phyloP scores from a whole-genome alignment of 345 rosid genomes.

The Eucalyptus sp. region DNA sequence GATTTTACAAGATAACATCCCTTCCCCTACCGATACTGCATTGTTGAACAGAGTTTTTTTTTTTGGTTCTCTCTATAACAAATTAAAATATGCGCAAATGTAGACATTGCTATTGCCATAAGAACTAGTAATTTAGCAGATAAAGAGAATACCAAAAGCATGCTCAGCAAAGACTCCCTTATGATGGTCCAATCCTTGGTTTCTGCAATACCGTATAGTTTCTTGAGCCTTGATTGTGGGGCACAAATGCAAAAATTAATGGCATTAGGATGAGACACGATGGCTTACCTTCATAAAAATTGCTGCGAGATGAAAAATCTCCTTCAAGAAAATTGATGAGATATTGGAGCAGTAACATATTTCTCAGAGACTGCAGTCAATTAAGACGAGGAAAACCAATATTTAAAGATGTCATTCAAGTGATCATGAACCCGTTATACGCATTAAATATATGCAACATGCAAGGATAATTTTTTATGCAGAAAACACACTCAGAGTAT shows the following conservation, averaged over 20 bases:
- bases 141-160: slow-evolving; percentile 49
- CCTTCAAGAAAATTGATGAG: slow-evolving; percentile 54
- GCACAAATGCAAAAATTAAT: not conserved
- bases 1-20: not conserved
- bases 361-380: slow-evolving; percentile 39
- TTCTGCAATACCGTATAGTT: slow-evolving; percentile 28
- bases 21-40: not conserved
- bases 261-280: not conserved
- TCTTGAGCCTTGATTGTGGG: not conserved
- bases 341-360: slow-evolving; percentile 66
- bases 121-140: not conserved
- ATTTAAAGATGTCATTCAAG: not conserved
- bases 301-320: slow-evolving; percentile 46
- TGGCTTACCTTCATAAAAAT: slow-evolving; percentile 33
- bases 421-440: not conserved
- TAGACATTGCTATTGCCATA: not conserved
- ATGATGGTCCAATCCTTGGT: slow-evolving; percentile 57
- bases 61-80: not conserved
- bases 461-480: not conserved
- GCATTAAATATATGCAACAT: not conserved
- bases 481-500: not conserved
- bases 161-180: slow-evolving; percentile 56
- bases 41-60: not conserved
- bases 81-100: not conserved
- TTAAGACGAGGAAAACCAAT: not conserved